Conservation (phyloP, 352 stramenopile genomes). For the Pythium utonaiense region DNA sequence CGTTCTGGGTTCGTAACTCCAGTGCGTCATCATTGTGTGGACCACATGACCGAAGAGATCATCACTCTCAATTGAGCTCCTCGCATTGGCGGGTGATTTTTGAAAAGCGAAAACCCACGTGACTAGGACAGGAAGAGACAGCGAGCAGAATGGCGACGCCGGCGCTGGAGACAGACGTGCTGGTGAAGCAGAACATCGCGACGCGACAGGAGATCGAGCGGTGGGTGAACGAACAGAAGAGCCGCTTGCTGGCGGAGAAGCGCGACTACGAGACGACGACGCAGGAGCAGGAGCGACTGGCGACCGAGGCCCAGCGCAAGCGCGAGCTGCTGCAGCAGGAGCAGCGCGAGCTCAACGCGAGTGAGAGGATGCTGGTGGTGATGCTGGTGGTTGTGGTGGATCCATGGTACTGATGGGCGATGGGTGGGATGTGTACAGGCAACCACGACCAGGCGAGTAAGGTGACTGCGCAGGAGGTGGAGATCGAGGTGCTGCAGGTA, state of each 20-base stretch:
- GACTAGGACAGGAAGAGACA: background rate
- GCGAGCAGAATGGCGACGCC: background rate
- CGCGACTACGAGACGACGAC: constrained; percentile 15
- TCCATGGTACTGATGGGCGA: background rate
- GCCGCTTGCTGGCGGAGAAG: constrained; percentile 19
- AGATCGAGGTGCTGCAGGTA: constrained; percentile 68
- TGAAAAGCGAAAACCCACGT: background rate
- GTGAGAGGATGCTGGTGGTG: background rate
- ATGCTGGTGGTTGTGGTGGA: background rate
- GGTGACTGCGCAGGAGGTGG: constrained; percentile 49
- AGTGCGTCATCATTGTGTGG: background rate
- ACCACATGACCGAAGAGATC: background rate
- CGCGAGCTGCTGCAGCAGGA: constrained; percentile 22
- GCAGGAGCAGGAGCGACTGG: constrained; percentile 16
- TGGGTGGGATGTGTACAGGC: too few species aligned
- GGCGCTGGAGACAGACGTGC: constrained; percentile 16
- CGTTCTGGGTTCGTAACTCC: too few species aligned
- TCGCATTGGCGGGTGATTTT: background rate
- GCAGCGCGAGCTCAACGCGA: constrained; percentile 16
- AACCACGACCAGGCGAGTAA: constrained; percentile 44
- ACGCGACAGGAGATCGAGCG: constrained; percentile 25
- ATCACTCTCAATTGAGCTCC: background rate
- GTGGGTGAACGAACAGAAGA: constrained; percentile 26
- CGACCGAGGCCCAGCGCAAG: constrained; percentile 21
- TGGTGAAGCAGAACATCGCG: constrained; percentile 20